phyloP scores from a whole-genome alignment of 805 yeast genomes.

The Pichia kluyveri region DNA sequence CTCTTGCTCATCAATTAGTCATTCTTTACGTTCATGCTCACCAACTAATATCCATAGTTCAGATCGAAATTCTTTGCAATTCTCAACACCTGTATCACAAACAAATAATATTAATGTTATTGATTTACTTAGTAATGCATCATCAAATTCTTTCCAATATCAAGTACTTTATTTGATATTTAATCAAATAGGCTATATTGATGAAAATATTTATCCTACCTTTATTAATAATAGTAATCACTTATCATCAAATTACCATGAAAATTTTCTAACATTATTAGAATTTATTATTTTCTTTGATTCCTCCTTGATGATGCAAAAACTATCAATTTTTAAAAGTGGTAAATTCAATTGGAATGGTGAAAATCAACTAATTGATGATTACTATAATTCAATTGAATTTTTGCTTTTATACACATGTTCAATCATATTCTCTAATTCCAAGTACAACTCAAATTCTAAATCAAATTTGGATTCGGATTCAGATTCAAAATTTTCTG shows the following conservation, averaged over 20 bases:
- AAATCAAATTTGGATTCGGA: too few relatives aligned
- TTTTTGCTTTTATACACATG: conserved; percentile 45
- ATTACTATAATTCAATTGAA: conserved; percentile 32
- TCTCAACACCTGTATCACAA: too few relatives aligned
- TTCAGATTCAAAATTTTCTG: conserved; percentile 21
- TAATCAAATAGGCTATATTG: conserved; percentile 1
- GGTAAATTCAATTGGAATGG: conserved; percentile 15
- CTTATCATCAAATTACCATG: neutral
- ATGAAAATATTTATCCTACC: conserved; percentile 1
- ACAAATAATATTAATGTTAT: neutral
- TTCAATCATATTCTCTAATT: conserved; percentile 35
- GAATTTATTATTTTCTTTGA: conserved; percentile 3
- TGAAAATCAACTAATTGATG: conserved; percentile 6
- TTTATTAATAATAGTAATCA: neutral
- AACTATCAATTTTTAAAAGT: conserved; percentile 19
- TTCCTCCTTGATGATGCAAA: conserved; percentile 8
- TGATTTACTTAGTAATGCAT: neutral
- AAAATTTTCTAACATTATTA: neutral
- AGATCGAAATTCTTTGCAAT: too few relatives aligned
- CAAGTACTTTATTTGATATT: conserved; percentile 1
- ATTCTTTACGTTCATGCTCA: too few relatives aligned
- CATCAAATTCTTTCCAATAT: neutral
- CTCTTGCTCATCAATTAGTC: too few relatives aligned
- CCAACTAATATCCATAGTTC: too few relatives aligned
- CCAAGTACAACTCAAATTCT: conserved; percentile 2